phyloP scores from a whole-genome alignment of 768 basidiomycete species.

The Hygrophoropsis aurantiaca region DNA sequence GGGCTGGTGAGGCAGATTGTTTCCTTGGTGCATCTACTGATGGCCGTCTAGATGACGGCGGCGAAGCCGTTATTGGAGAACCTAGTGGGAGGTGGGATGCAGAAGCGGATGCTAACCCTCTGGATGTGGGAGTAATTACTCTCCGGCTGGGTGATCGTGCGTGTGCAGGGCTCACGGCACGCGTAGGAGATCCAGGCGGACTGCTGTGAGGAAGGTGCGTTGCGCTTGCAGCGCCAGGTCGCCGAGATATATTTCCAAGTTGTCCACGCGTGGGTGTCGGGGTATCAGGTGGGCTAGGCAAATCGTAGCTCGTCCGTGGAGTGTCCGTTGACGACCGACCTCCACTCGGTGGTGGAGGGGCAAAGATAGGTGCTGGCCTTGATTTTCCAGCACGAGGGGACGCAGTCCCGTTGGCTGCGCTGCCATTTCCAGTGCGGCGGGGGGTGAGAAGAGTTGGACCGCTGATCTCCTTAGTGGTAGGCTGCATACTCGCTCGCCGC shows the following conservation, averaged over 20 bases:
- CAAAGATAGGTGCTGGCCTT: slow-evolving; percentile 32
- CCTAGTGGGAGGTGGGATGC: slow-evolving; percentile 50
- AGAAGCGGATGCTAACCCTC: slow-evolving; percentile 48
- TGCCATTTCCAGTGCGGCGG: slow-evolving; percentile 27
- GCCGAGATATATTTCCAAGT: slow-evolving; percentile 33
- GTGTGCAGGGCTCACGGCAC: slow-evolving; percentile 41
- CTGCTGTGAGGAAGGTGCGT: slow-evolving; percentile 40
- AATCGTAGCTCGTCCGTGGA: slow-evolving; percentile 35
- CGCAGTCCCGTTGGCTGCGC: slow-evolving; percentile 28
- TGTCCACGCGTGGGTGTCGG: slow-evolving; percentile 46
- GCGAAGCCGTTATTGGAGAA: slow-evolving; percentile 22
- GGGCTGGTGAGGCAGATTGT: slow-evolving; percentile 25
- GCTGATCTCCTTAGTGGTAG: slow-evolving; percentile 39
- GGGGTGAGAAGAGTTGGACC: slow-evolving; percentile 36
- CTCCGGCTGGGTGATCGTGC: slow-evolving; percentile 42
- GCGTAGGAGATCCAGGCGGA: slow-evolving; percentile 38
- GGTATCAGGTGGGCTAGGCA: slow-evolving; percentile 46
- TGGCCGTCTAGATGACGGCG: slow-evolving; percentile 26
- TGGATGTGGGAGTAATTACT: slow-evolving; percentile 40
- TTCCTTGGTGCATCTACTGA: slow-evolving; percentile 28
- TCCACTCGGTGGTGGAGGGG: slow-evolving; percentile 21
- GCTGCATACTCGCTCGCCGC: slow-evolving; percentile 38
- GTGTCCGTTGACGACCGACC: slow-evolving; percentile 34
- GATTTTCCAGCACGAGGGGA: slow-evolving; percentile 28
- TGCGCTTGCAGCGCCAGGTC: slow-evolving; percentile 37